These are phyloP conservation scores for Arthrobotrys megalospora DNA, from an alignment of 2,329 filamentous ascomycete species.

Conservation along the genomic window DNA sequence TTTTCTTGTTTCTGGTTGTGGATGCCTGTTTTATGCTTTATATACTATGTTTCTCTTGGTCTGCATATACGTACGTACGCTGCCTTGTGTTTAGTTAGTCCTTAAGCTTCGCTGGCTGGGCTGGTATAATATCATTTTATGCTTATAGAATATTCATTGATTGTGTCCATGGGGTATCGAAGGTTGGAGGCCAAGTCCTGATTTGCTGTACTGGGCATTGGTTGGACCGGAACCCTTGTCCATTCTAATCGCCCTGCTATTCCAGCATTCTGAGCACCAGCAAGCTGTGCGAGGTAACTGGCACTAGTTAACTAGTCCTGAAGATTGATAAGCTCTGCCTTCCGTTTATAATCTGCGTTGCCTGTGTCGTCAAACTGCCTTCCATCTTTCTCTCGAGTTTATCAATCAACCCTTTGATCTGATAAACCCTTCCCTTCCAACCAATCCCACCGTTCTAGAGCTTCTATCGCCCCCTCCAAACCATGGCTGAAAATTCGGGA, in stretches of 20 bases:
- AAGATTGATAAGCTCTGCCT: constrained; percentile 15
- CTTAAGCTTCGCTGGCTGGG: constrained; percentile 22
- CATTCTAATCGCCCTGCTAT: background rate
- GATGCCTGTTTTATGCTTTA: constrained; percentile 5
- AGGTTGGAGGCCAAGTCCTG: background rate
- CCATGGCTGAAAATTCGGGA: constrained; percentile 57
- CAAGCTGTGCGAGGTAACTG: background rate
- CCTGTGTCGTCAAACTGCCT: constrained; percentile 1
- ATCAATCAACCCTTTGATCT: constrained; percentile 23
- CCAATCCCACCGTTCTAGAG: background rate
- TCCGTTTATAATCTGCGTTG: constrained; percentile 21
- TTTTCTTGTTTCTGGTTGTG: constrained; percentile 3
- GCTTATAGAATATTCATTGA: background rate
- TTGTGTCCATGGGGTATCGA: background rate
- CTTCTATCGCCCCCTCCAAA: no score
- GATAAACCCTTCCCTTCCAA: constrained; percentile 6
- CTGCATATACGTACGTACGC: constrained; percentile 9
- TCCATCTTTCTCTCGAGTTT: background rate
- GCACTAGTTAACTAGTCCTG: background rate
- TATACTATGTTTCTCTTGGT: constrained; percentile 6
- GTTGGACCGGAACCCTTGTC: background rate
- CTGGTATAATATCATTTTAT: constrained; percentile 29
- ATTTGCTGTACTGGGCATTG: background rate
- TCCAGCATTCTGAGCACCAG: background rate
- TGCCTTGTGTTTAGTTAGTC: constrained; percentile 10